Percentiles rank a stretch among this genome's conserved stretches.
phyloP scores from a whole-genome alignment of 805 yeast genomes.

The Saturnispora bothae region DNA sequence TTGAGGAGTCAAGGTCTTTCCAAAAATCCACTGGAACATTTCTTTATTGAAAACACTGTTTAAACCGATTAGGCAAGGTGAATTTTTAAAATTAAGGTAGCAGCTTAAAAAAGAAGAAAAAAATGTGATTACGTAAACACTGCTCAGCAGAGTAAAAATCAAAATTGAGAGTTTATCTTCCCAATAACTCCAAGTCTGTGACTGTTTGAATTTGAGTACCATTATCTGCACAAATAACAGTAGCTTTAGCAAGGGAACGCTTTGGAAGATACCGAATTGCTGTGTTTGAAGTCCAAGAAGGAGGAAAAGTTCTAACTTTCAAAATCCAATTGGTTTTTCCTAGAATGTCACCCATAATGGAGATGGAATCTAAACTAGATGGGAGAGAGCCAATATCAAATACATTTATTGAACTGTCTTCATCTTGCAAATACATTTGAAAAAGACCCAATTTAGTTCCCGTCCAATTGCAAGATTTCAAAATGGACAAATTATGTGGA shows the following conservation, averaged over 20 bases:
- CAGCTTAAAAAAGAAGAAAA: background rate
- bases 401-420: background rate
- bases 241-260: background rate
- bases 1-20: conserved; percentile 87
- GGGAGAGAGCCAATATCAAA: conserved; percentile 2
- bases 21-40: conserved; percentile 92
- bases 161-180: too few relatives aligned
- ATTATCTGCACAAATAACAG: background rate
- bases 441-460: background rate
- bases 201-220: background rate
- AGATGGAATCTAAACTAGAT: background rate
- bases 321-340: background rate
- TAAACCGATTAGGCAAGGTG: too few relatives aligned
- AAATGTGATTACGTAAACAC: background rate
- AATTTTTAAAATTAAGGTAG: too few relatives aligned
- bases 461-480: conserved; percentile 1
- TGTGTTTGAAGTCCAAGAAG: background rate
- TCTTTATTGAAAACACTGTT: too few relatives aligned
- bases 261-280: background rate
- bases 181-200: background rate
- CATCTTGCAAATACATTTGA: background rate
- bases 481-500: background rate
- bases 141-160: too few relatives aligned
- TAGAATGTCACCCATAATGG: background rate
- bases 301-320: background rate